Conservation (phyloP, 192 early-diverging fungal genomes). For the Thoreauomyces humboldtii region DNA sequence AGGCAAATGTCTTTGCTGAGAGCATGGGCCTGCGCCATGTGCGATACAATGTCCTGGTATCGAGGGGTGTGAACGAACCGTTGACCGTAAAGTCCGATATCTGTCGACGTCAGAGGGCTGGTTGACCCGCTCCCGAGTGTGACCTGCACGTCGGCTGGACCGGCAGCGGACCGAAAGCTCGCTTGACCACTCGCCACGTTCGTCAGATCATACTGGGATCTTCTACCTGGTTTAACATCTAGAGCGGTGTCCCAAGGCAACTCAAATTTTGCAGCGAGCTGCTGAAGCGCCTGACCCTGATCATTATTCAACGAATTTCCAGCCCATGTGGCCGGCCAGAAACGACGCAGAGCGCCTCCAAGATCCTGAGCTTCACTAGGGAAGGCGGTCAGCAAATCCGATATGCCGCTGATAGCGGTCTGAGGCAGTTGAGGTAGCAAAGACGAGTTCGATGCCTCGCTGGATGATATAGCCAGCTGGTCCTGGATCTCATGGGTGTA, state of each 20-base stretch:
- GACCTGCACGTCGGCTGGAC: not conserved
- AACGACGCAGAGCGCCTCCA: slow-evolving; percentile 5
- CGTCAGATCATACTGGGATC: slow-evolving; percentile 13
- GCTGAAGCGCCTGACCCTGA: slow-evolving; percentile 17
- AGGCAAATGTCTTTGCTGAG: slow-evolving; percentile 60
- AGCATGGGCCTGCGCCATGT: slow-evolving; percentile 36
- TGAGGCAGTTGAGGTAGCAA: slow-evolving; percentile 31
- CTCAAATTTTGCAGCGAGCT: slow-evolving; percentile 14
- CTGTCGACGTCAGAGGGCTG: slow-evolving; percentile 1
- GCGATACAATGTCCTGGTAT: slow-evolving; percentile 23
- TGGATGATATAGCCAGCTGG: slow-evolving; percentile 13
- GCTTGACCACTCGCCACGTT: not conserved
- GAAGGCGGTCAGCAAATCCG: slow-evolving; percentile 17
- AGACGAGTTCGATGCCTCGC: not conserved
- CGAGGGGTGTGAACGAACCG: slow-evolving; percentile 30
- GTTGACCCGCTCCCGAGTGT: not conserved
- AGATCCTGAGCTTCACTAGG: slow-evolving; percentile 14
- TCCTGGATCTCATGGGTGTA: slow-evolving; percentile 35
- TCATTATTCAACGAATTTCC: slow-evolving; percentile 21
- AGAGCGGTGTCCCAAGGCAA: not conserved
- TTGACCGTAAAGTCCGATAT: slow-evolving; percentile 6
- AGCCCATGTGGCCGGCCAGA: slow-evolving; percentile 33
- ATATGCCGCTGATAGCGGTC: slow-evolving; percentile 20
- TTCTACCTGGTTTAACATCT: not conserved
- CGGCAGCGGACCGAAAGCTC: not conserved